phyloP scores from a whole-genome alignment of 257 asterid genomes.

The Penstemon barbatus region DNA sequence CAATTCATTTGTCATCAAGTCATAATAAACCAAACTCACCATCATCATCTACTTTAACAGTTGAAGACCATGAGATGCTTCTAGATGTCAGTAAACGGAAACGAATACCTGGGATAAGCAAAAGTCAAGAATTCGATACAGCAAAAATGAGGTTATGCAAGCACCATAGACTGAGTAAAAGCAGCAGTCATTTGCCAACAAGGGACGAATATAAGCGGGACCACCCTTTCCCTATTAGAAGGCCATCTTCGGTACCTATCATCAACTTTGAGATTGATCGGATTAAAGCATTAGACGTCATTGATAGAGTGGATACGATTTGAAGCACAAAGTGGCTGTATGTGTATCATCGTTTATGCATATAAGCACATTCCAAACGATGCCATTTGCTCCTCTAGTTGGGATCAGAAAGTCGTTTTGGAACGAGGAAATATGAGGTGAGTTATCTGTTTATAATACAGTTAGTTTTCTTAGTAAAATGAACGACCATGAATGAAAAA shows the following conservation, averaged over 20 bases:
- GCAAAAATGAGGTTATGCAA: slow-evolving; percentile 52
- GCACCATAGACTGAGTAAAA: slow-evolving; percentile 71
- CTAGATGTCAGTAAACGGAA: slow-evolving; percentile 69
- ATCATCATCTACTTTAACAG: slow-evolving; percentile 48
- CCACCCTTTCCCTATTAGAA: slow-evolving; percentile 54
- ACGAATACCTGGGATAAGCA: slow-evolving; percentile 82
- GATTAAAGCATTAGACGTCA: slow-evolving; percentile 72
- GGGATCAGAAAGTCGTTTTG: too few relatives aligned
- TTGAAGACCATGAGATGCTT: slow-evolving; percentile 90
- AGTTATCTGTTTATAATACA: too few relatives aligned
- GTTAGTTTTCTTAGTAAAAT: too few relatives aligned
- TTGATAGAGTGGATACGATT: slow-evolving; percentile 71
- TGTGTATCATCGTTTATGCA: too few relatives aligned
- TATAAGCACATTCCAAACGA: too few relatives aligned
- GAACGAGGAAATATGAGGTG: too few relatives aligned
- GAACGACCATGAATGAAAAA: too few relatives aligned
- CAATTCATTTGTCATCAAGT: slow-evolving; percentile 40
- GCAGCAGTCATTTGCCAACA: slow-evolving; percentile 77
- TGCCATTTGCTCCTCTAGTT: too few relatives aligned
- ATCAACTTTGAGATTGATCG: slow-evolving; percentile 68
- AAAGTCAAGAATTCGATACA: slow-evolving; percentile 79
- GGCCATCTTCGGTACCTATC: slow-evolving; percentile 74
- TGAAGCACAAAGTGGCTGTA: slow-evolving; percentile 22
- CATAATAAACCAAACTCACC: slow-evolving; percentile 48
- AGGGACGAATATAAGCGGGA: slow-evolving; percentile 46